Evolutionary conservation across 306 rosid genomes (phyloP).

Genomic region (Acacia melanoxylon): DNA sequence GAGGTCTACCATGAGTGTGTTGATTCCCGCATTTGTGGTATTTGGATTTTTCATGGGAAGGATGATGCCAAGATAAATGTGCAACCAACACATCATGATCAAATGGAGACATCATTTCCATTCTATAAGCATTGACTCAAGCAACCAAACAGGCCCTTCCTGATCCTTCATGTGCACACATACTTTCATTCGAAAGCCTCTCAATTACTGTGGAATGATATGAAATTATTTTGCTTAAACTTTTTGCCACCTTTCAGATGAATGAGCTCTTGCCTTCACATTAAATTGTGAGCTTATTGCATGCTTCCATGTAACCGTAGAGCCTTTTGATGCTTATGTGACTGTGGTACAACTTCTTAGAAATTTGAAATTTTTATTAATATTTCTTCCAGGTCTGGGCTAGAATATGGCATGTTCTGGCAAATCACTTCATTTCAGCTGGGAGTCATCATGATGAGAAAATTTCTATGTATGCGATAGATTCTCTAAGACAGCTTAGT

Average conservation of each 20-base stretch:
- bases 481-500: slow-evolving; percentile 95
- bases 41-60: not conserved
- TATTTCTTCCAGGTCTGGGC: slow-evolving; percentile 91
- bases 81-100: not conserved
- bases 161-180: not conserved
- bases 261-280: not conserved
- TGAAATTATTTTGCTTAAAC: slow-evolving; percentile 18
- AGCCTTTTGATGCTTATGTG: slow-evolving; percentile 26
- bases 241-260: not conserved
- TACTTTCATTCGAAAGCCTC: not conserved
- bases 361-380: slow-evolving; percentile 33
- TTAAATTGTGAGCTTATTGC: slow-evolving; percentile 10
- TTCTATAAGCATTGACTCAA: no score
- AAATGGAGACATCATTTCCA: not conserved
- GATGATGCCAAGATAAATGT: not conserved
- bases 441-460: slow-evolving; percentile 99
- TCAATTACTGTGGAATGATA: not conserved
- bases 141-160: not conserved
- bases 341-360: not conserved
- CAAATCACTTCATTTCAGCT: slow-evolving; percentile 95
- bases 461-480: slow-evolving; percentile 95
- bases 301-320: not conserved
- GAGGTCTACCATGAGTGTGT: not conserved
- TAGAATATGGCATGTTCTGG: slow-evolving; percentile 94
- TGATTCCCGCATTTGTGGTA: not conserved